Conservation (phyloP, 2,329 filamentous ascomycete genomes). For the Torrubiella hemipterigena region DNA sequence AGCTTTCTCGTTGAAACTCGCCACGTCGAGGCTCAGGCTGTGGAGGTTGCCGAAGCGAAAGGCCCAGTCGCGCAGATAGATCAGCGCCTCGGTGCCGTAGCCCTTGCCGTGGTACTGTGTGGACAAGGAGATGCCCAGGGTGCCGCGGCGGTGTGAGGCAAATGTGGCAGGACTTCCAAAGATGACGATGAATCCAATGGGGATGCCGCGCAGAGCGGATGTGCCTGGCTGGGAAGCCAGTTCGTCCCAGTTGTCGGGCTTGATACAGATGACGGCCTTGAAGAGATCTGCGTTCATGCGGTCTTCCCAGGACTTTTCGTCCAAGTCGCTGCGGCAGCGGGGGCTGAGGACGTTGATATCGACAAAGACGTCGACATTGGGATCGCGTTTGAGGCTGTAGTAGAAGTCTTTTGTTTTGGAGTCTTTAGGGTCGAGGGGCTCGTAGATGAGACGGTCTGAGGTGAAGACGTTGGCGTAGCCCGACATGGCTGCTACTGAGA, state of each 20-base stretch:
- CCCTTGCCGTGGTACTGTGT: not conserved
- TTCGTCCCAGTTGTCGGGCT: conserved; percentile 5
- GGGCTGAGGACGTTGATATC: conserved; percentile 1
- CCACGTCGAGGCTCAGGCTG: not conserved
- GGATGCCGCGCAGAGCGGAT: not conserved
- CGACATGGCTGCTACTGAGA: too few relatives aligned
- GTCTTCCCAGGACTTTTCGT: not conserved
- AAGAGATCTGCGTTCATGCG: conserved; percentile 1
- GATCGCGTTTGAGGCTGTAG: conserved; percentile 5
- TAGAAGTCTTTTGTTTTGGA: conserved; percentile 4
- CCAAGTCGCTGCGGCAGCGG: conserved; percentile 1
- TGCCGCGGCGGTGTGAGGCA: not conserved
- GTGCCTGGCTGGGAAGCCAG: not conserved
- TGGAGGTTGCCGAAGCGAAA: not conserved
- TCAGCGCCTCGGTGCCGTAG: not conserved
- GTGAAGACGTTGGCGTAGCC: not conserved
- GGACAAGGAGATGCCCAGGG: not conserved
- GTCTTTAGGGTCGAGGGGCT: conserved; percentile 5
- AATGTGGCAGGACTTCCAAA: not conserved
- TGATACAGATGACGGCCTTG: conserved; percentile 4
- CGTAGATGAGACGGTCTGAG: conserved; percentile 5
- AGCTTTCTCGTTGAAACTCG: not conserved
- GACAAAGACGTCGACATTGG: conserved; percentile 6
- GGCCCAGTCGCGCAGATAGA: not conserved
- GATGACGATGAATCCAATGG: not conserved